Percentiles rank a stretch among this genome's conserved stretches.
Conservation (phyloP, 2,329 filamentous ascomycete genomes). For the Elsinoe arachidis region DNA sequence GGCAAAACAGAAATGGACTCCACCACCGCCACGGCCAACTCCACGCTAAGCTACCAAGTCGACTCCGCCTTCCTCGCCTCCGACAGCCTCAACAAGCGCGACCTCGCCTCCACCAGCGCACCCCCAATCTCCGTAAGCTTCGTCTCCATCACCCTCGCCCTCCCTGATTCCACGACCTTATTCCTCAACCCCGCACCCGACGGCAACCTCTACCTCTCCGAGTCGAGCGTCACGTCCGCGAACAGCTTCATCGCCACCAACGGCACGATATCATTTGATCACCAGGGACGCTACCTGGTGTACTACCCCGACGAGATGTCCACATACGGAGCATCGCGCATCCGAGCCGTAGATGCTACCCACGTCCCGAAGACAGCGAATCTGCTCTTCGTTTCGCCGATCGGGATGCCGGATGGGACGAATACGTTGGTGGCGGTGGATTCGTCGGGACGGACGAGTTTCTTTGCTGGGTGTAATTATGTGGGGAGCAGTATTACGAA, state of each 20-base stretch:
- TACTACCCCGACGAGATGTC: not conserved
- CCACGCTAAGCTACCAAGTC: not conserved
- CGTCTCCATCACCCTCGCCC: not conserved
- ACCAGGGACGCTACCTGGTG: not conserved
- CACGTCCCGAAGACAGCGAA: not conserved
- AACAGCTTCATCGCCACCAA: not conserved
- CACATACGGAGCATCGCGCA: not conserved
- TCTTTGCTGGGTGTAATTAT: not conserved
- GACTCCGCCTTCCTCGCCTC: not conserved
- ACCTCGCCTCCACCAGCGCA: not conserved
- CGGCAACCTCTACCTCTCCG: not conserved
- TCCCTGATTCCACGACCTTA: not conserved
- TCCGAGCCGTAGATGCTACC: not conserved
- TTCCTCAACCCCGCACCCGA: not conserved
- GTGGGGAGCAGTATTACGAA: not conserved
- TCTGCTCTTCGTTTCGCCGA: not conserved
- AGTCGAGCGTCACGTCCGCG: not conserved
- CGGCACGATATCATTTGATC: not conserved
- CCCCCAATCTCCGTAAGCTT: not conserved
- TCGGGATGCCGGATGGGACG: not conserved
- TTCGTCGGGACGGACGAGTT: not conserved
- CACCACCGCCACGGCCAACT: conserved; percentile 2
- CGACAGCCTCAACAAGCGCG: not conserved
- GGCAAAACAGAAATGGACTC: not conserved
- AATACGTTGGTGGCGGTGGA: not conserved